Evolutionary conservation across 192 early-diverging fungal genomes (phyloP), one percentile per base, ranked within the genome.

Genomic region (Backusella morwellensis): DNA sequence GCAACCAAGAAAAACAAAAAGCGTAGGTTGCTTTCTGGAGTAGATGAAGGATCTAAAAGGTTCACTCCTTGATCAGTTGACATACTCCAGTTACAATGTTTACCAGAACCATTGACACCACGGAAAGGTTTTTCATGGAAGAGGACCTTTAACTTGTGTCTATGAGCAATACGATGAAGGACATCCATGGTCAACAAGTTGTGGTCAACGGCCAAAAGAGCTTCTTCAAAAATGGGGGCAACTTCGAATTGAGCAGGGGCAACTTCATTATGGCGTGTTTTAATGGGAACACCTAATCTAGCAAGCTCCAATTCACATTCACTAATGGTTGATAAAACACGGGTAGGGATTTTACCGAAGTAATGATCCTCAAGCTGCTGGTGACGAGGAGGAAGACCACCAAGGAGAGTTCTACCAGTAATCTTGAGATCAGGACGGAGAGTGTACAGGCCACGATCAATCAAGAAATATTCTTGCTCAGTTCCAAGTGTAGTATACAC

Each of bases 111-210:
- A 87, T 99, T 99, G 84, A 99, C 88, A 77, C 97, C 96, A 86
- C 96, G 95, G 90, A 97, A 99, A 29, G 97, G 97, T 90, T 99
- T 99, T 91, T 99, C 97, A 91, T 99, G 97, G 92, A 92, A 99
- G 72, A 99, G 90, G 66, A 93, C 93, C 88, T 96, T 96, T 80
- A 99, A 90, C 86, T 94, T 94, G 91, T 99, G 95, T 78, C 95
- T 90, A 89, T 99, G 96, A 52, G 97, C 96, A 52, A 99, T 96
- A 86, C 93, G 93, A 93, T 96, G 95, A 75, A 97, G 88, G 66
- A 96, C 91, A 84, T 97, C 95, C 97, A 99, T 99, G 81, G 94
- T 93, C 81, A 97, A 88, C 86, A 99, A 83, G 89, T 99, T 99
- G 93, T 99, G 97, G 89, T 99, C 97, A 36, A 97, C 94, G 26